Evolutionary conservation across 129 eudicot genomes (phyloP).

Genomic region (Gnaphalium uliginosum): DNA sequence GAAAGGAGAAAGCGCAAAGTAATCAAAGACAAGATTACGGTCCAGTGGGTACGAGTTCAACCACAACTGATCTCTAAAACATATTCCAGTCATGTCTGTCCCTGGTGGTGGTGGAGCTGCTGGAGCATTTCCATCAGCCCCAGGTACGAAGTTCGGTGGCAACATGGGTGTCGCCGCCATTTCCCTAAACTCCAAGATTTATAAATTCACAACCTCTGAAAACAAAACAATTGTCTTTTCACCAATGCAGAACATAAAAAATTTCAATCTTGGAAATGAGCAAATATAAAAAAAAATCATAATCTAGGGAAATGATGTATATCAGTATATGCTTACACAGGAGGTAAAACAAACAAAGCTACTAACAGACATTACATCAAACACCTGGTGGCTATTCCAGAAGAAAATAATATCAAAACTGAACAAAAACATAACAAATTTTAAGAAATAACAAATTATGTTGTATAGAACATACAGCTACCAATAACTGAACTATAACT

Average conservation of each 20-base stretch:
- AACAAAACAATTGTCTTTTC: background rate
- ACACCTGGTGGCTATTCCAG: constrained; percentile 22
- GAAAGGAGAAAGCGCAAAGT: constrained; percentile 89
- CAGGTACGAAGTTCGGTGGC: constrained; percentile 45
- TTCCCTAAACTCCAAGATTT: background rate
- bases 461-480: background rate
- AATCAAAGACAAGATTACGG: constrained; percentile 82
- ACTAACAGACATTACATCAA: constrained; percentile 23
- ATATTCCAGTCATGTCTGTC: constrained; percentile 89
- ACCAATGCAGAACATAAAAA: background rate
- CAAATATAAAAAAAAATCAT: background rate
- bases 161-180: constrained; percentile 81
- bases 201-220: background rate
- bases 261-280: background rate
- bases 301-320: background rate
- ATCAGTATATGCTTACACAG: background rate
- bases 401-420: background rate
- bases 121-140: constrained; percentile 52
- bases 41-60: constrained; percentile 81
- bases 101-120: constrained; percentile 71
- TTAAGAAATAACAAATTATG: background rate
- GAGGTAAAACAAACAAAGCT: background rate
- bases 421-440: background rate
- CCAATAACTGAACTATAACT: background rate
- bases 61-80: constrained; percentile 90